These are phyloP conservation scores for Trapa incisa DNA, from an alignment of 345 rosid species.

Conservation along the genomic window DNA sequence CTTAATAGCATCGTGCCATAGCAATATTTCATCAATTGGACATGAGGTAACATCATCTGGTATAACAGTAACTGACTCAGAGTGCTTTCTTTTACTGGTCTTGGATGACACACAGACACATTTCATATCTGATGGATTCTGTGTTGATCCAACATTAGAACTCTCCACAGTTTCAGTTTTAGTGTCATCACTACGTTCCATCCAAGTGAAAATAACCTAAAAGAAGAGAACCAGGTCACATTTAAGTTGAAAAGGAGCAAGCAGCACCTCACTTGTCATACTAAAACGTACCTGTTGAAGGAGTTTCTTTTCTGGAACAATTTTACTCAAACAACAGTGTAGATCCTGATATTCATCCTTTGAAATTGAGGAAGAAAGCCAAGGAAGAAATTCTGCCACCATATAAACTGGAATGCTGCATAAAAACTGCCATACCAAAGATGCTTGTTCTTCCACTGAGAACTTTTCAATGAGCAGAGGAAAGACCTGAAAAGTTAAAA, in stretches of 20 bases:
- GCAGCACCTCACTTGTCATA: slow-evolving; percentile 3
- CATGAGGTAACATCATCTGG: slow-evolving; percentile 21
- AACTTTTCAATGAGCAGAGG: slow-evolving; percentile 53
- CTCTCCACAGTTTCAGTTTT: slow-evolving; percentile 17
- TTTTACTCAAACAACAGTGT: slow-evolving; percentile 33
- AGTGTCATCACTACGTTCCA: slow-evolving; percentile 34
- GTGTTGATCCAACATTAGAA: slow-evolving; percentile 16
- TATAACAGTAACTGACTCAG: slow-evolving; percentile 30
- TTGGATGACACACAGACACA: slow-evolving; percentile 46
- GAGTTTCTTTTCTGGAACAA: slow-evolving; percentile 53
- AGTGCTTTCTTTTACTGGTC: slow-evolving; percentile 57
- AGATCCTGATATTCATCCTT: slow-evolving; percentile 37
- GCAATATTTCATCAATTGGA: slow-evolving; percentile 76
- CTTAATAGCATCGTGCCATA: slow-evolving; percentile 84
- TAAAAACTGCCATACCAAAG: slow-evolving; percentile 55
- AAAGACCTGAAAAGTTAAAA: slow-evolving; percentile 35
- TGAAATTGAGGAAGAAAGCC: slow-evolving; percentile 51
- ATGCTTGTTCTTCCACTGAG: slow-evolving; percentile 53
- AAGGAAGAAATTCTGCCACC: slow-evolving; percentile 51
- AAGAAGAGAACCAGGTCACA: slow-evolving; percentile 4
- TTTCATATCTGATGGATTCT: slow-evolving; percentile 1
- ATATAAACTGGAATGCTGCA: slow-evolving; percentile 60
- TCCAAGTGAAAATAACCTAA: slow-evolving; percentile 80
- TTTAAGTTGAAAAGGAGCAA: slow-evolving; percentile 6
- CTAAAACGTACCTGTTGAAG: slow-evolving; percentile 40